Evolutionary conservation across 257 asterid species (phyloP).

Genomic region (Primulina tabacum): DNA sequence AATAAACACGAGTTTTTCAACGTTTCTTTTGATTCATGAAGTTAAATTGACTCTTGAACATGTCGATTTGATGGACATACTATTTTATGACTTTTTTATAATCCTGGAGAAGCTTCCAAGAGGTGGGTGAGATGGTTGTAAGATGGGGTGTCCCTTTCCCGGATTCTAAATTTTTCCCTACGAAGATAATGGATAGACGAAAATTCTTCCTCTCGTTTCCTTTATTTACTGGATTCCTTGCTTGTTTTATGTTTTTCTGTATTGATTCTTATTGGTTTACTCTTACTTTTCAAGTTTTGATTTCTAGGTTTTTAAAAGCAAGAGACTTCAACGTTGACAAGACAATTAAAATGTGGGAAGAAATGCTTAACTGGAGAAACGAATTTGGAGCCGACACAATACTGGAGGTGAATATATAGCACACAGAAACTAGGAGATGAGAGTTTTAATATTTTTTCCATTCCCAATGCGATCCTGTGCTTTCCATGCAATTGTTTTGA

Average conservation of each 20-base stretch:
- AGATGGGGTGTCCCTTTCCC: neutral
- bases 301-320: slow-evolving; percentile 78
- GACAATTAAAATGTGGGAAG: slow-evolving; percentile 90
- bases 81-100: too few species aligned
- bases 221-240: neutral
- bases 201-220: neutral
- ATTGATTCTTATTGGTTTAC: neutral
- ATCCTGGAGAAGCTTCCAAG: neutral
- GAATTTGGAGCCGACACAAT: slow-evolving; percentile 84
- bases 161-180: neutral
- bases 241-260: too few species aligned
- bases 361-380: slow-evolving; percentile 89
- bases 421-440: slow-evolving; percentile 10
- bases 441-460: slow-evolving; percentile 1
- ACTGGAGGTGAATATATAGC: slow-evolving; percentile 60
- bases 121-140: neutral
- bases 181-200: neutral
- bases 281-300: slow-evolving; percentile 9
- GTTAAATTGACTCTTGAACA: neutral
- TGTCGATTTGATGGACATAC: neutral
- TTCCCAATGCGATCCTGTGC: slow-evolving; percentile 18
- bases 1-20: neutral
- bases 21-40: neutral
- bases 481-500: neutral
- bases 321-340: slow-evolving; percentile 64